A percentile compares a stretch with the other conserved stretches of the same genome.
These are phyloP conservation scores for Gossypium herbaceum DNA, from an alignment of 345 rosid species.

Conservation along the genomic window DNA sequence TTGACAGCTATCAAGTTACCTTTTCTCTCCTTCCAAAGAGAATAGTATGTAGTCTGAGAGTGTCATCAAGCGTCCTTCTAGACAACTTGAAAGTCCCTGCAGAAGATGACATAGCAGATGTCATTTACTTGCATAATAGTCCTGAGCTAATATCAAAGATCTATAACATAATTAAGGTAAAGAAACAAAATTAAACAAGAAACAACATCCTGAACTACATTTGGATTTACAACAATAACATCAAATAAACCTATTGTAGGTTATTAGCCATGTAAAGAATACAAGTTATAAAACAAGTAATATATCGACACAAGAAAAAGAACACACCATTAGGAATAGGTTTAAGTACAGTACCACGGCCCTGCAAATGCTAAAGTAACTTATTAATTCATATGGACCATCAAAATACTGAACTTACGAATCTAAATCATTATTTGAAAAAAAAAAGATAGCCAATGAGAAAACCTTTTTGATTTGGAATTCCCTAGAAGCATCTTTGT, in stretches of 20 bases:
- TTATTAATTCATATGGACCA: conserved; percentile 15
- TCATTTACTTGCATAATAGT: background rate
- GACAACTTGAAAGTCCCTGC: conserved; percentile 81
- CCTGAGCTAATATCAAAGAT: background rate
- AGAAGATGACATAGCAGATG: conserved; percentile 16
- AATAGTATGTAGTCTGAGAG: conserved; percentile 62
- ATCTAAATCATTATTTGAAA: background rate
- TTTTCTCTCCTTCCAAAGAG: conserved; percentile 82
- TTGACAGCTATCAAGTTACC: conserved; percentile 34
- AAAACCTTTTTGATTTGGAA: conserved; percentile 68
- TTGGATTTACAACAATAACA: too few relatives aligned
- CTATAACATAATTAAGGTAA: background rate
- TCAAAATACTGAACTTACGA: background rate
- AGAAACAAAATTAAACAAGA: background rate
- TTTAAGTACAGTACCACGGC: conserved; percentile 73
- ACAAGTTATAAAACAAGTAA: background rate
- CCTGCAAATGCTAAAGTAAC: conserved; percentile 52
- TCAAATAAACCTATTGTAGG: too few relatives aligned
- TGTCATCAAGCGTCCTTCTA: conserved; percentile 69
- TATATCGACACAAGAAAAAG: background rate
- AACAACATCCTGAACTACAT: background rate
- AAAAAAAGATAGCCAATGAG: background rate
- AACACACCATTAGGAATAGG: conserved; percentile 86
- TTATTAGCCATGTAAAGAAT: background rate
- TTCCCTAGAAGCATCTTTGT: conserved; percentile 64